Percentiles rank a stretch among this genome's conserved stretches.
Conservation (phyloP, 1,284 basidiomycete species). For the Malassezia furfur region DNA sequence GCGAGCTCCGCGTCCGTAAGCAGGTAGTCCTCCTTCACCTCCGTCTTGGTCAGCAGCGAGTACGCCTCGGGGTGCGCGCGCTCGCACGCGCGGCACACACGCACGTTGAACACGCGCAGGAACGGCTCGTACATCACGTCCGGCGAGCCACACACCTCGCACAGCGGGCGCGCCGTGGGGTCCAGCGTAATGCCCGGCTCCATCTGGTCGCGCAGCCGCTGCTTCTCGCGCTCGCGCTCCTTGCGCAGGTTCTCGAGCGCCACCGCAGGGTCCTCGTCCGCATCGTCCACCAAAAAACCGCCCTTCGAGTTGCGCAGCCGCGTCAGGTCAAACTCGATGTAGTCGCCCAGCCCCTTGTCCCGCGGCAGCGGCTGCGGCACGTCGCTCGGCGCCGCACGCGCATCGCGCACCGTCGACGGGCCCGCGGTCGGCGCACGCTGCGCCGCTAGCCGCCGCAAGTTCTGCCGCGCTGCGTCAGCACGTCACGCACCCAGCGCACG, state of each 20-base stretch:
- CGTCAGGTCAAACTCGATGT: constrained; percentile 47
- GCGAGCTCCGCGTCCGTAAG: constrained; percentile 64
- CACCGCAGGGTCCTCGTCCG: constrained; percentile 21
- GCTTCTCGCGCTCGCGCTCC: constrained; percentile 38
- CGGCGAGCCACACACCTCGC: constrained; percentile 31
- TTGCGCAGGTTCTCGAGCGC: constrained; percentile 37
- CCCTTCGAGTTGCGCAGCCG: constrained; percentile 44
- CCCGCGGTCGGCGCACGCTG: neutral
- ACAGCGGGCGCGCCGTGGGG: constrained; percentile 25
- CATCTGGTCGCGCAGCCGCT: constrained; percentile 32
- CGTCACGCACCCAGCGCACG: constrained; percentile 4
- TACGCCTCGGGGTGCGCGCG: constrained; percentile 69
- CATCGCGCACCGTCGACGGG: constrained; percentile 10
- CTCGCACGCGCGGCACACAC: constrained; percentile 78
- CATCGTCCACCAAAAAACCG: constrained; percentile 42
- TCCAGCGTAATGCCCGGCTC: constrained; percentile 40
- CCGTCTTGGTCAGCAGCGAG: constrained; percentile 91
- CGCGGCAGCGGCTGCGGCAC: constrained; percentile 20
- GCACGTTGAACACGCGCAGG: constrained; percentile 51
- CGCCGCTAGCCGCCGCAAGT: constrained; percentile 4
- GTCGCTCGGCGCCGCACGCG: neutral
- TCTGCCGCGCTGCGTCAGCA: constrained; percentile 7
- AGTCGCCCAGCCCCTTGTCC: constrained; percentile 41
- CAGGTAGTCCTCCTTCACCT: constrained; percentile 71
- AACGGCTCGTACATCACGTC: constrained; percentile 39